These are phyloP conservation scores for Babesia ovis DNA, from an alignment of 169 alveolate genomes.

Conservation along the genomic window DNA sequence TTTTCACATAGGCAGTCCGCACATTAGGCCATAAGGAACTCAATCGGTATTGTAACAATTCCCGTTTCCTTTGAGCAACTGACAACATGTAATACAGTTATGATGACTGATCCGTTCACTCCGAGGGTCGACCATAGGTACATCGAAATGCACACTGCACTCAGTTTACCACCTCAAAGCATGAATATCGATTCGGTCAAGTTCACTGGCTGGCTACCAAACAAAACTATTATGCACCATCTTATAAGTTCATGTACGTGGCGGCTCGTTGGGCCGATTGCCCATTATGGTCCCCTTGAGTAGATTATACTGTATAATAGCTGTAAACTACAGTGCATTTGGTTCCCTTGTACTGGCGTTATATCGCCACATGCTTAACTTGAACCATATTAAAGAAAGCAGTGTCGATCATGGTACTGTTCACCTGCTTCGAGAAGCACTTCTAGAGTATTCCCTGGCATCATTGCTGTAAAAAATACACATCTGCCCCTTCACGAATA, in stretches of 20 bases:
- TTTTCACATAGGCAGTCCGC: too few species aligned
- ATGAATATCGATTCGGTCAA: not conserved
- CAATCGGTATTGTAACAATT: too few species aligned
- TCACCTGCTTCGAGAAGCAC: slow-evolving; percentile 38
- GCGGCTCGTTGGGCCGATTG: not conserved
- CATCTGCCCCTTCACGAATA: not conserved
- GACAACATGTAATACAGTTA: too few species aligned
- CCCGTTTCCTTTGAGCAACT: too few species aligned
- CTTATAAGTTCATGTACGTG: not conserved
- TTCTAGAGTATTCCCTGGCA: slow-evolving; percentile 34
- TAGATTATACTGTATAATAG: not conserved
- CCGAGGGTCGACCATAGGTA: too few species aligned
- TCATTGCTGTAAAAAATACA: slow-evolving; percentile 20
- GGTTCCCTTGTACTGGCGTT: not conserved
- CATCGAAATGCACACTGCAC: not conserved
- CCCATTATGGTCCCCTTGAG: not conserved
- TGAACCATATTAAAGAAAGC: slow-evolving; percentile 1
- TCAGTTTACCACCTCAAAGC: not conserved
- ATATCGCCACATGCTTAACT: not conserved
- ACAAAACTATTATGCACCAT: not conserved
- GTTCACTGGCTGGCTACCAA: not conserved
- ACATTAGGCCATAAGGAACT: too few species aligned
- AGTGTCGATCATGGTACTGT: not conserved
- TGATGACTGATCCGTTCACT: too few species aligned
- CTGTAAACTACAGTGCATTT: not conserved